phyloP scores from a whole-genome alignment of 345 rosid species.

The Gossypioides kirkii region DNA sequence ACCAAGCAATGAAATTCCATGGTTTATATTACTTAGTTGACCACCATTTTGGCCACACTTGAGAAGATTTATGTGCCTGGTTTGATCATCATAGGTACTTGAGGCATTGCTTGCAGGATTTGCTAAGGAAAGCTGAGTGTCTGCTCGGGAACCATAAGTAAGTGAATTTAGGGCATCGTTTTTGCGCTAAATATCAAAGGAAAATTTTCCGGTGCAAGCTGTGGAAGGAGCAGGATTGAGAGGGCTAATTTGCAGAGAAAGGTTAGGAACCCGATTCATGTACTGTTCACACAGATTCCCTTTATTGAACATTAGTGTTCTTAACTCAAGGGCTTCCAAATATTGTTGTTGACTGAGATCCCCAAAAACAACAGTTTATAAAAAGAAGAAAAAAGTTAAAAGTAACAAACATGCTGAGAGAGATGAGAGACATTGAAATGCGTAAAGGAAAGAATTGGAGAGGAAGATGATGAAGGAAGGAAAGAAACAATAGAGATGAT shows the following conservation, averaged over 20 bases:
- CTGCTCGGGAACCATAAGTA: constrained; percentile 22
- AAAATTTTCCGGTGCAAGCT: constrained; percentile 24
- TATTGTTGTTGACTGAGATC: neutral
- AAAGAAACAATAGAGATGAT: too few relatives aligned
- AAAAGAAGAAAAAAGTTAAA: neutral
- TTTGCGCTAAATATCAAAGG: constrained; percentile 29
- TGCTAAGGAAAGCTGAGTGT: constrained; percentile 40
- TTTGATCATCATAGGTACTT: neutral
- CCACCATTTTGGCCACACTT: neutral
- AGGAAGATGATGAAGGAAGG: too few relatives aligned
- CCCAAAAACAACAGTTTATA: neutral
- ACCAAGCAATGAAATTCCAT: constrained; percentile 31
- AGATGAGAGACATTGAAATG: constrained; percentile 18
- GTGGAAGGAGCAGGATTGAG: constrained; percentile 36
- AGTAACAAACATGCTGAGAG: constrained; percentile 16
- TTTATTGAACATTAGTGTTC: constrained; percentile 18
- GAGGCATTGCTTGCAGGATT: constrained; percentile 15
- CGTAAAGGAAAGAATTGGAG: neutral
- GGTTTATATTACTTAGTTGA: constrained; percentile 17
- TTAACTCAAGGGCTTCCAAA: neutral
- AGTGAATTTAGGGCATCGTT: constrained; percentile 21
- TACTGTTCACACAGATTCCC: constrained; percentile 20
- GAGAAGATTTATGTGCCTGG: constrained; percentile 5
- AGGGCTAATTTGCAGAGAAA: constrained; percentile 52
- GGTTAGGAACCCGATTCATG: constrained; percentile 43